phyloP scores from a whole-genome alignment of 2,329 filamentous ascomycete genomes.

The Domatiomyces globalis region DNA sequence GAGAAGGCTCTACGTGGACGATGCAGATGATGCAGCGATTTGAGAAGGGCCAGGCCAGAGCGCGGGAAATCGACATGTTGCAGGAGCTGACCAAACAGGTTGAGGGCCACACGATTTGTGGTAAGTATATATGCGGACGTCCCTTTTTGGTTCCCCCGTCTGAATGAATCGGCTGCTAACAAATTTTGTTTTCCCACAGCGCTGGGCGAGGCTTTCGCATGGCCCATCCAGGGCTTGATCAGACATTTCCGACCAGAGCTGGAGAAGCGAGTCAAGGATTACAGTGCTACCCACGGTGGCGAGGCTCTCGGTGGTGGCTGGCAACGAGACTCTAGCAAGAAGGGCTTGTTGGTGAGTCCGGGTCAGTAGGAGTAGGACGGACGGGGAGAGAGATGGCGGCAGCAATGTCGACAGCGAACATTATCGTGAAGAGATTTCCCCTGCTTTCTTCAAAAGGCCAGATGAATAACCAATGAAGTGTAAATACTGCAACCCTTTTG shows the following conservation, averaged over 20 bases:
- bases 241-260: slow-evolving; percentile 95
- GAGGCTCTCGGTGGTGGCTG: slow-evolving; percentile 73
- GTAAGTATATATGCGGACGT: slow-evolving; percentile 35
- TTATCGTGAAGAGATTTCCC: too few relatives aligned
- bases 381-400: too few relatives aligned
- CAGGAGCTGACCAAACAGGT: slow-evolving; percentile 99
- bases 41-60: slow-evolving; percentile 74
- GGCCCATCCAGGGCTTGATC: slow-evolving; percentile 96
- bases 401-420: too few relatives aligned
- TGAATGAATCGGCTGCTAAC: slow-evolving; percentile 1
- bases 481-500: too few relatives aligned
- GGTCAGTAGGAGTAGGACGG: slow-evolving; percentile 49
- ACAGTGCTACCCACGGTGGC: slow-evolving; percentile 56
- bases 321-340: slow-evolving; percentile 56
- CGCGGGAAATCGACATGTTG: slow-evolving; percentile 96
- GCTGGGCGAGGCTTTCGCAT: slow-evolving; percentile 92
- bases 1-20: slow-evolving; percentile 97
- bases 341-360: slow-evolving; percentile 75
- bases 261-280: slow-evolving; percentile 77
- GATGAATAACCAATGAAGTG: neutral
- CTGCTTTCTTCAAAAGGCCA: slow-evolving; percentile 21
- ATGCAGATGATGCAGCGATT: slow-evolving; percentile 98
- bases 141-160: neutral
- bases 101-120: slow-evolving; percentile 97
- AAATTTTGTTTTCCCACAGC: slow-evolving; percentile 33